Evolutionary conservation across 495 filamentous ascomycete species (phyloP).

Genomic region (Tuber brumale): DNA sequence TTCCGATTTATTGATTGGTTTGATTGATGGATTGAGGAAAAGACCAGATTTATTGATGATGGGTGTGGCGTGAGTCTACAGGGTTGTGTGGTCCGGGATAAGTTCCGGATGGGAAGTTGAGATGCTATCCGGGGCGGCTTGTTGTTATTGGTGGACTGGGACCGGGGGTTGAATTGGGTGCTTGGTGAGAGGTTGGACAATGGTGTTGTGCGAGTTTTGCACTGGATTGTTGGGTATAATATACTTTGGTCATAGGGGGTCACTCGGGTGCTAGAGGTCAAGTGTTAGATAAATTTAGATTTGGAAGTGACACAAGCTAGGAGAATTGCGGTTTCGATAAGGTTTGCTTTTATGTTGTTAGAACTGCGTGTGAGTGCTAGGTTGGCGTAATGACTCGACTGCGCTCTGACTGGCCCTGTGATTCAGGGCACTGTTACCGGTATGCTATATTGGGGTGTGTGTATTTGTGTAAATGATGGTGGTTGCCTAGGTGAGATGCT

Average conservation of each 20-base stretch:
- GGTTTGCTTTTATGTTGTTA: background rate
- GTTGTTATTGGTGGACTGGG: background rate
- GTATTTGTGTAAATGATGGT: background rate
- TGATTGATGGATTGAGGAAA: background rate
- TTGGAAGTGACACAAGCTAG: background rate
- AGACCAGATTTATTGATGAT: background rate
- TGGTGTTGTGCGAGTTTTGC: background rate
- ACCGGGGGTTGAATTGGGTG: background rate
- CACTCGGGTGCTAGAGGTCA: background rate
- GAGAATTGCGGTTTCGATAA: background rate
- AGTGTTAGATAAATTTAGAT: background rate
- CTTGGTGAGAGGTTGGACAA: background rate
- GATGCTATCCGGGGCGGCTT: background rate
- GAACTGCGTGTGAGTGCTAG: background rate
- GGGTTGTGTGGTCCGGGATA: background rate
- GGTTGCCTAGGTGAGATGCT: background rate
- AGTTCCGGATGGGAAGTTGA: background rate
- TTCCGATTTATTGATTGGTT: background rate
- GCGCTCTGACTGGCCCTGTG: background rate
- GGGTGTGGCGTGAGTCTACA: background rate
- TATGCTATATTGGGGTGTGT: background rate
- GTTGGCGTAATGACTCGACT: background rate
- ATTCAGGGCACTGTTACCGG: background rate
- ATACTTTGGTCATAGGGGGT: background rate
- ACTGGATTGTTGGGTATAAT: background rate